A percentile compares a stretch with the other conserved stretches of the same genome.
phyloP scores from a whole-genome alignment of 306 rosid genomes.

The Glycine latifolia region DNA sequence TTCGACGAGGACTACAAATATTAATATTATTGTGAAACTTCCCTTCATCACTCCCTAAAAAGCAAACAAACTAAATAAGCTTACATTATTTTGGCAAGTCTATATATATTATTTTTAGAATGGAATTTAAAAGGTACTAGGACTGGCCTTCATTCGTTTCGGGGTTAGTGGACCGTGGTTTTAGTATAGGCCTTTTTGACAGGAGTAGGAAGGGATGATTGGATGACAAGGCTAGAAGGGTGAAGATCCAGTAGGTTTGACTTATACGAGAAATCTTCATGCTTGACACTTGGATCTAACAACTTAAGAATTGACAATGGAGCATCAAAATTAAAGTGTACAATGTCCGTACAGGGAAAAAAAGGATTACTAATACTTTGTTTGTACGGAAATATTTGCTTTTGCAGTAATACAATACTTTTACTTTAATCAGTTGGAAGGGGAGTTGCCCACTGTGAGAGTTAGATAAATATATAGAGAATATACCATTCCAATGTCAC shows the following conservation, averaged over 20 bases:
- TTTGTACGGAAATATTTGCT: slow-evolving; percentile 16
- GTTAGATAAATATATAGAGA: too few species aligned
- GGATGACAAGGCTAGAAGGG: background rate
- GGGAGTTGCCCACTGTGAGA: too few species aligned
- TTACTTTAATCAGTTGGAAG: background rate
- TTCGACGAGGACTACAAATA: background rate
- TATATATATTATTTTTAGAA: too few species aligned
- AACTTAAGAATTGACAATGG: background rate
- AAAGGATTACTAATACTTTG: background rate
- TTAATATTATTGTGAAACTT: too few species aligned
- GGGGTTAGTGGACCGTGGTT: background rate
- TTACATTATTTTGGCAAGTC: background rate
- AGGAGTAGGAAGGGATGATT: background rate
- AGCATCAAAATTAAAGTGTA: background rate
- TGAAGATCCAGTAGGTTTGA: background rate
- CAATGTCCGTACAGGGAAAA: background rate
- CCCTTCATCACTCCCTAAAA: background rate
- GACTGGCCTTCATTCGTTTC: background rate
- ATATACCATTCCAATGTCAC: too few species aligned
- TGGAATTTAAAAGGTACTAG: background rate
- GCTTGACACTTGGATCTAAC: background rate
- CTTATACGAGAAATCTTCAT: background rate
- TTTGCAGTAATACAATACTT: background rate
- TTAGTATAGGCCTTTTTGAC: background rate
- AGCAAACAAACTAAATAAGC: too few species aligned